These are phyloP conservation scores for Podospora pseudoanserina DNA, from an alignment of 495 filamentous ascomycete genomes.

Conservation along the genomic window DNA sequence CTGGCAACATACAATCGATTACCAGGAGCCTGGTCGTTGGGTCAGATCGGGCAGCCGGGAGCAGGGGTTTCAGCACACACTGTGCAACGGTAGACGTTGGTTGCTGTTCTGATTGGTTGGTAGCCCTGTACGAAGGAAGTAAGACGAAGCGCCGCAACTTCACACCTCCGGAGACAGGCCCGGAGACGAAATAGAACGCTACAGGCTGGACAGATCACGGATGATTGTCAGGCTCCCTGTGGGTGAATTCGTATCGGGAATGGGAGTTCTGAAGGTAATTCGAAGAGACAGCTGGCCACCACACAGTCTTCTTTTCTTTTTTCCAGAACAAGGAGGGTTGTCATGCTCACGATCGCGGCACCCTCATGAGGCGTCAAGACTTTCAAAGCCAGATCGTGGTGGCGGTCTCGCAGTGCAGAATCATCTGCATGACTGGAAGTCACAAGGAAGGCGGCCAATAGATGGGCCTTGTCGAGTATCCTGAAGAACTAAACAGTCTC, in stretches of 20 bases:
- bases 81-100: neutral
- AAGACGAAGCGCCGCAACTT: neutral
- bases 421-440: no score
- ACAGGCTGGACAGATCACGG: neutral
- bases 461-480: neutral
- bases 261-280: neutral
- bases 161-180: neutral
- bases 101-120: neutral
- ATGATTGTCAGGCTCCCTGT: neutral
- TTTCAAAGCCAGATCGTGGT: no score
- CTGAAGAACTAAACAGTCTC: neutral
- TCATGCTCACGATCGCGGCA: neutral
- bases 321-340: neutral
- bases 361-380: no score
- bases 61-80: neutral
- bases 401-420: no score
- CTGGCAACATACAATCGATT: neutral
- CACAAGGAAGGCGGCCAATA: neutral
- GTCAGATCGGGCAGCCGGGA: neutral
- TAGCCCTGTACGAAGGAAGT: neutral
- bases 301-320: neutral
- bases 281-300: neutral
- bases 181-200: neutral
- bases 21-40: neutral
- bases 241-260: neutral